Evolutionary conservation across 495 filamentous ascomycete species (phyloP).

Genomic region (Podospora comata): DNA sequence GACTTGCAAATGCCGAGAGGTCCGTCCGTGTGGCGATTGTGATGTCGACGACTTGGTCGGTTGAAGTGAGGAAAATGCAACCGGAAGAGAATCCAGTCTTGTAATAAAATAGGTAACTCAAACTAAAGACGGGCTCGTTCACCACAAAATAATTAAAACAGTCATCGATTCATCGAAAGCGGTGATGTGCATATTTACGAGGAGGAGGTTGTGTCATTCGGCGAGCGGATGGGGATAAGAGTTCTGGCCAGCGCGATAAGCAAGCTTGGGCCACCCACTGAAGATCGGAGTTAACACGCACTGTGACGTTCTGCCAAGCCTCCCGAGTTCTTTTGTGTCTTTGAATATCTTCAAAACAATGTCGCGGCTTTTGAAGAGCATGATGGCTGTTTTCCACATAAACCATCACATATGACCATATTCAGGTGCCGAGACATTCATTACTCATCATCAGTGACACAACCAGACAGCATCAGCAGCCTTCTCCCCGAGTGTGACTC

Average conservation of each 20-base stretch:
- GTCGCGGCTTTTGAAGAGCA: not conserved
- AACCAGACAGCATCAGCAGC: no score
- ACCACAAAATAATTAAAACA: not conserved
- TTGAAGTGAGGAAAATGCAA: not conserved
- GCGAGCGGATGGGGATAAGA: slow-evolving; percentile 20
- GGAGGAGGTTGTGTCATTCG: slow-evolving; percentile 27
- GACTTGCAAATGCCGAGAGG: not conserved
- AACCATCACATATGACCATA: slow-evolving; percentile 43
- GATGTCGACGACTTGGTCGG: not conserved
- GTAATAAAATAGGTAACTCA: not conserved
- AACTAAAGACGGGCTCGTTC: not conserved
- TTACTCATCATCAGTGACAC: no score
- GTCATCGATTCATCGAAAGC: not conserved
- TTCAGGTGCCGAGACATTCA: slow-evolving; percentile 21
- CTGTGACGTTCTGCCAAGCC: not conserved
- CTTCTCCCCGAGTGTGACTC: no score
- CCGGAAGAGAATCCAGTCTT: not conserved
- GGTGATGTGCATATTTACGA: not conserved
- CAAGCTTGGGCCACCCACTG: not conserved
- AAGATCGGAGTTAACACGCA: not conserved
- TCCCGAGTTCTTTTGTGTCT: no score
- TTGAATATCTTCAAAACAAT: no score
- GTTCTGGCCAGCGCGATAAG: not conserved
- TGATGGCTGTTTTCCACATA: no score
- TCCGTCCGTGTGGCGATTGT: not conserved